Evolutionary conservation across 1,284 basidiomycete species (phyloP), one percentile per base, ranked within the genome.

Genomic region (Rhodotorula sp.): DNA sequence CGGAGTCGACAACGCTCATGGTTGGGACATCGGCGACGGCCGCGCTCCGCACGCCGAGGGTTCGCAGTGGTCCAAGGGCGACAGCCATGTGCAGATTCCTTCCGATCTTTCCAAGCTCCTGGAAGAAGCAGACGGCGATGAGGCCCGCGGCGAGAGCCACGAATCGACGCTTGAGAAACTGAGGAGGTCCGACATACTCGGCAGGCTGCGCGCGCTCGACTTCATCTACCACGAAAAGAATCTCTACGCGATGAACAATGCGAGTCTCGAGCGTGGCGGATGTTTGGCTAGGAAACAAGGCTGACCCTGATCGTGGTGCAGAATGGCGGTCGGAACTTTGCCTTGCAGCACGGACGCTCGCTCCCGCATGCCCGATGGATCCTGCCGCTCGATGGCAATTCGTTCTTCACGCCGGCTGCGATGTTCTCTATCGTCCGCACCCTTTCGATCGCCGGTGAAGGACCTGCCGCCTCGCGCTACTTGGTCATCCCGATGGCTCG

Each of bases 201-300:
- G 71, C 10, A 68, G 72, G 33, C 72, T 79, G 33, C 71, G 78
- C 30, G 78, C 78, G 15, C 71, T 80, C 67, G 79, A 80, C 65
- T 80, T 74, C 17, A 78, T 74, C 56, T 77, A 75, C 48, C 78
- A 80, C 66, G 75, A 77, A 61, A 80, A 80, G 73, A 80, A 80
- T 62, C 71, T 79, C 15, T 80, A 80, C 69, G 78, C 78, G 14
- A 80, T 80, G 74, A 80, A 80, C 69, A 80, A 80, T 59, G 79
- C 79, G 56, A 67, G 78, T 74, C 1, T 8, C 10, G 6, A 18
- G 22, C 17, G 3, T 29, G 20, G 6, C 48, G 15, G 37, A 10
- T 42, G 37, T 42, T 42, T 12, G 10, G 10, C 14, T 42, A 10
- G 37, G 37, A 42, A 42, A 42, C 4, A 20, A 22, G 1, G 17